These are phyloP conservation scores for peach (Prunus persica) DNA, from an alignment of 306 rosid species.

Conservation along the genomic window DNA sequence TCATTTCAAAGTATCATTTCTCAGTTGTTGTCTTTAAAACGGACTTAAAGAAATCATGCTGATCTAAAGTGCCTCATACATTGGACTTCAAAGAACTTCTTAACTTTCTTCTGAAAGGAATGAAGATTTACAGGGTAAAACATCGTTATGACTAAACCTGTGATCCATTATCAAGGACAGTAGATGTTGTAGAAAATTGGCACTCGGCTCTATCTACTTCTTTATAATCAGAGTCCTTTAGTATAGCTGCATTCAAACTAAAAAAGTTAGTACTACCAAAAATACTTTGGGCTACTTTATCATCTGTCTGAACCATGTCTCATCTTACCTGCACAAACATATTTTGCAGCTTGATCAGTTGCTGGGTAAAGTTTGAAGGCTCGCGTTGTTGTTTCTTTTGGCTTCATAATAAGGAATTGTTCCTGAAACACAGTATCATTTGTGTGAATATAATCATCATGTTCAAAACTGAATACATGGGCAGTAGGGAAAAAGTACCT, in stretches of 20 bases:
- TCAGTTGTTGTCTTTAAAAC: not conserved
- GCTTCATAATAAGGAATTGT: slow-evolving; percentile 84
- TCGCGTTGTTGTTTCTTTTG: slow-evolving; percentile 54
- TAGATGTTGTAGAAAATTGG: slow-evolving; percentile 80
- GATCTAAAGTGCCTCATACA: not conserved
- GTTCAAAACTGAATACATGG: not conserved
- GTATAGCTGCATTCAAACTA: slow-evolving; percentile 57
- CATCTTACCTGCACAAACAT: slow-evolving; percentile 68
- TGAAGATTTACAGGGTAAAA: slow-evolving; percentile 1
- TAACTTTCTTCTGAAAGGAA: not conserved
- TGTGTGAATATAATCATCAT: not conserved
- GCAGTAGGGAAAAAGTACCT: slow-evolving; percentile 44
- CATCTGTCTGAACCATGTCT: slow-evolving; percentile 17
- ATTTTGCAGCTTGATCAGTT: slow-evolving; percentile 87
- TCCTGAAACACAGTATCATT: slow-evolving; percentile 45
- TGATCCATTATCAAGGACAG: slow-evolving; percentile 85
- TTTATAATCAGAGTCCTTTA: slow-evolving; percentile 79
- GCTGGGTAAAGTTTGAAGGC: slow-evolving; percentile 78
- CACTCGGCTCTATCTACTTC: slow-evolving; percentile 96
- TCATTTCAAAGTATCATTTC: not conserved
- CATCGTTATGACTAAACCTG: slow-evolving; percentile 43
- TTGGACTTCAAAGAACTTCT: not conserved
- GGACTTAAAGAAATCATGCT: not conserved
- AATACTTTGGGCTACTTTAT: not conserved
- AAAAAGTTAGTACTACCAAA: not conserved